Evolutionary conservation across 2,329 filamentous ascomycete genomes (phyloP).

Genomic region (Ramularia endophylla): DNA sequence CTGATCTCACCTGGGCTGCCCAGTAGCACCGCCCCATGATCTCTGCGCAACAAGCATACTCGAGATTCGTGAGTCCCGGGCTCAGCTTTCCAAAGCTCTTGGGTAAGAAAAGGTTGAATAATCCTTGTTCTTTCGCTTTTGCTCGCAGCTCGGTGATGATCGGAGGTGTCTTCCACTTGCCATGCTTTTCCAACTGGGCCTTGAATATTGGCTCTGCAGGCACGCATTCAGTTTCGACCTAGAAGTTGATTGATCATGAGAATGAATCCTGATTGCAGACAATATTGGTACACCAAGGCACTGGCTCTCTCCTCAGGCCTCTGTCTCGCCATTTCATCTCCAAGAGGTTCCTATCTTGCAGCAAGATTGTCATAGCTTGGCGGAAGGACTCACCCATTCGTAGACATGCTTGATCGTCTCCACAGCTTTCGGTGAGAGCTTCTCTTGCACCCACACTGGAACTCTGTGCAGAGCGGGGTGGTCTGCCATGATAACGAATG

Average conservation of each 20-base stretch:
- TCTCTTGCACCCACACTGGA: slow-evolving; percentile 20
- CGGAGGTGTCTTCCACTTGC: slow-evolving; percentile 19
- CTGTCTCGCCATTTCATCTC: no score
- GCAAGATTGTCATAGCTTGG: no score
- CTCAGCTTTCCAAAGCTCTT: slow-evolving; percentile 30
- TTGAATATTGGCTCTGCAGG: slow-evolving; percentile 21
- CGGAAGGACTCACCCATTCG: slow-evolving; percentile 11
- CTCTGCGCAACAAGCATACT: slow-evolving; percentile 43
- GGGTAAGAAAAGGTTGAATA: slow-evolving; percentile 22
- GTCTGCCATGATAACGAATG: no score
- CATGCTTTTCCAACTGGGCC: slow-evolving; percentile 14
- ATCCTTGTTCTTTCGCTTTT: slow-evolving; percentile 17
- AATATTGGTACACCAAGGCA: no score
- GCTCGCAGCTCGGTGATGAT: slow-evolving; percentile 16
- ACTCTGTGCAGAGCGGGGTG: slow-evolving; percentile 18
- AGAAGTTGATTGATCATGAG: no score
- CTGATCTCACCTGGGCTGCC: slow-evolving; percentile 34
- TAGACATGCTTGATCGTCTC: slow-evolving; percentile 18
- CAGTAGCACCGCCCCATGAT: slow-evolving; percentile 44
- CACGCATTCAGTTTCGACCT: slow-evolving; percentile 20
- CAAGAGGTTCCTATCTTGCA: no score
- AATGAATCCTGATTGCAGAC: no score
- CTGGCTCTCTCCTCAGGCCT: no score
- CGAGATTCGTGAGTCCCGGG: slow-evolving; percentile 42
- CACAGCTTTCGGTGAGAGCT: slow-evolving; percentile 20